phyloP scores from a whole-genome alignment of 192 early-diverging fungal genomes.

The Coemansia sp. region DNA sequence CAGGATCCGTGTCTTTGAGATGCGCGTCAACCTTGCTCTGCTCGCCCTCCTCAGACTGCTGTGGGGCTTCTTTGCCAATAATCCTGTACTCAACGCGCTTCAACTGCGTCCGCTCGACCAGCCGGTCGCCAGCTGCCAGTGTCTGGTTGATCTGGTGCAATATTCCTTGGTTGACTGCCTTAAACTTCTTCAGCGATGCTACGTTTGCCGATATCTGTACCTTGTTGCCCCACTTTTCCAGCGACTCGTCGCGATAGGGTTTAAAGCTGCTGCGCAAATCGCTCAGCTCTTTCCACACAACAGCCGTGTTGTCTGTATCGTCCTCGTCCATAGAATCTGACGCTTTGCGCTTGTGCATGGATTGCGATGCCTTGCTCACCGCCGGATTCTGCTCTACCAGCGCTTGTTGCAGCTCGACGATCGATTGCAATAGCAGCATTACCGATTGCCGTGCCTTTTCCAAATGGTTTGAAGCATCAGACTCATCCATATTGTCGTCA shows the following conservation, averaged over 20 bases:
- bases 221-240: slow-evolving; percentile 95
- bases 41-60: background rate
- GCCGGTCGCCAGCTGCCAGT: slow-evolving; percentile 68
- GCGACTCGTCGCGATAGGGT: slow-evolving; percentile 78
- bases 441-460: slow-evolving; percentile 25
- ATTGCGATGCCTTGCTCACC: slow-evolving; percentile 13
- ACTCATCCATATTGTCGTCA: background rate
- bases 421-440: slow-evolving; percentile 23
- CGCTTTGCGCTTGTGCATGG: slow-evolving; percentile 26
- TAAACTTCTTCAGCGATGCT: slow-evolving; percentile 86
- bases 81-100: slow-evolving; percentile 69
- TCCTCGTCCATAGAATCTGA: background rate
- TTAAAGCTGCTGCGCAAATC: slow-evolving; percentile 54
- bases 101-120: slow-evolving; percentile 86
- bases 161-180: slow-evolving; percentile 86
- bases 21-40: slow-evolving; percentile 63
- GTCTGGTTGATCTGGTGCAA: slow-evolving; percentile 72
- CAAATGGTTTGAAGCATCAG: slow-evolving; percentile 9
- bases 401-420: slow-evolving; percentile 29
- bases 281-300: slow-evolving; percentile 28
- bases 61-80: slow-evolving; percentile 24
- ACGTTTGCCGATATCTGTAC: slow-evolving; percentile 71
- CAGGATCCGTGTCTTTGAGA: slow-evolving; percentile 49
- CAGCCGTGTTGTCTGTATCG: slow-evolving; percentile 10
- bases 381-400: slow-evolving; percentile 33